These are phyloP conservation scores for Phalaenopsis aphrodite DNA, from an alignment of 106 monocot species.

Conservation along the genomic window DNA sequence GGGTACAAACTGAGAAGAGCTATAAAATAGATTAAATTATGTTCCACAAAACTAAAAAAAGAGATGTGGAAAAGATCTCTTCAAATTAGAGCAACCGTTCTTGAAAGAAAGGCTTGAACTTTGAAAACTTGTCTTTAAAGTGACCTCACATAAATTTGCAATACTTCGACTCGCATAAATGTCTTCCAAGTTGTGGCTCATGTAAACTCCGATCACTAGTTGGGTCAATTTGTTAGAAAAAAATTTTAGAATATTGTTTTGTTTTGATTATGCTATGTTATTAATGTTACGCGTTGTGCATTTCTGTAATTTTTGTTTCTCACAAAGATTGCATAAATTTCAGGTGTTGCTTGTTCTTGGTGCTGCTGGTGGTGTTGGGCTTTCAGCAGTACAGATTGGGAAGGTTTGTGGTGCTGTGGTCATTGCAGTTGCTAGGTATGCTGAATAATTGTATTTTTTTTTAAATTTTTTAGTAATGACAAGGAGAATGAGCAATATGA, in stretches of 20 bases:
- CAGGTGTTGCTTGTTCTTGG: slow-evolving; percentile 98
- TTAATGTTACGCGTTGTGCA: neutral
- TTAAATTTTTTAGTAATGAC: neutral
- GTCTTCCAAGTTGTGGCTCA: neutral
- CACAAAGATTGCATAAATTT: slow-evolving; percentile 7
- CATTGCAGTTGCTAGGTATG: slow-evolving; percentile 91
- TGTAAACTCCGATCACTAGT: neutral
- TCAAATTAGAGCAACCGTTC: too few relatives aligned
- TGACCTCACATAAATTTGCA: neutral
- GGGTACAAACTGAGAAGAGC: too few relatives aligned
- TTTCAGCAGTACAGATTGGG: slow-evolving; percentile 95
- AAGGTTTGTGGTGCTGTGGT: slow-evolving; percentile 93
- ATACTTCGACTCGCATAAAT: neutral
- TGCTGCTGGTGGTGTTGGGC: slow-evolving; percentile 97
- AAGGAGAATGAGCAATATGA: neutral
- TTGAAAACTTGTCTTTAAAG: neutral
- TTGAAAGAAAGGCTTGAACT: neutral
- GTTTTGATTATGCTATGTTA: neutral
- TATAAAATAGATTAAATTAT: too few relatives aligned
- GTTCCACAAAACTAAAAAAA: too few relatives aligned
- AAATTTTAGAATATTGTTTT: neutral
- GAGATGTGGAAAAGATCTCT: too few relatives aligned
- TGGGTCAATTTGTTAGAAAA: neutral
- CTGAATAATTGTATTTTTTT: neutral
- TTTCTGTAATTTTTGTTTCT: neutral